Conservation (phyloP, 2,329 filamentous ascomycete species). For the Chaetomiaceae sp. region DNA sequence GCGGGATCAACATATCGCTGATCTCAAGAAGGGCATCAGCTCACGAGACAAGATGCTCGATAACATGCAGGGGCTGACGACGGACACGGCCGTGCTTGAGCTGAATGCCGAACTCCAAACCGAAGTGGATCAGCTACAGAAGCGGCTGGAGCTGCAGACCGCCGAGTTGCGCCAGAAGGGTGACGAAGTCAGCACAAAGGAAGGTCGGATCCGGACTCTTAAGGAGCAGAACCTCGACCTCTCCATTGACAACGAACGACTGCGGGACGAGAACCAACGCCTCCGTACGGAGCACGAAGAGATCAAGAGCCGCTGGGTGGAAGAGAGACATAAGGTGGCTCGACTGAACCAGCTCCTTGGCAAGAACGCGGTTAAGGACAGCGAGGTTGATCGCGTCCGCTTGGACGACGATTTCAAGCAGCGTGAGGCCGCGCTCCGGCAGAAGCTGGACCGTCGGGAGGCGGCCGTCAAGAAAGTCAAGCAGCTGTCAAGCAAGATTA, state of each 20-base stretch:
- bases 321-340: slow-evolving; percentile 23
- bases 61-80: slow-evolving; percentile 23
- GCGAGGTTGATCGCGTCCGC: slow-evolving; percentile 22
- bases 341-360: slow-evolving; percentile 22
- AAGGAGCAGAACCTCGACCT: slow-evolving; percentile 24
- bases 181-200: slow-evolving; percentile 19
- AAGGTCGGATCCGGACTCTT: slow-evolving; percentile 22
- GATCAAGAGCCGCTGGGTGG: slow-evolving; percentile 40
- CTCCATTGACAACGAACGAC: slow-evolving; percentile 20
- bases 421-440: slow-evolving; percentile 22
- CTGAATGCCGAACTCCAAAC: slow-evolving; percentile 25
- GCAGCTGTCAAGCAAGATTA: slow-evolving; percentile 22
- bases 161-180: slow-evolving; percentile 19
- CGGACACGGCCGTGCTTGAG: slow-evolving; percentile 22
- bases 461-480: slow-evolving; percentile 28
- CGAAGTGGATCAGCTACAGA: slow-evolving; percentile 22
- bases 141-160: slow-evolving; percentile 18
- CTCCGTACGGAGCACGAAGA: slow-evolving; percentile 43
- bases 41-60: slow-evolving; percentile 26
- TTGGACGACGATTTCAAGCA: slow-evolving; percentile 23
- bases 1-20: slow-evolving; percentile 25
- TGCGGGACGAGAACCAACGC: slow-evolving; percentile 40
- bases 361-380: slow-evolving; percentile 18
- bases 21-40: slow-evolving; percentile 26
- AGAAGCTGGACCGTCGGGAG: slow-evolving; percentile 27